Evolutionary conservation across 2,329 filamentous ascomycete genomes (phyloP).

Genomic region (Neofusicoccum parvum): DNA sequence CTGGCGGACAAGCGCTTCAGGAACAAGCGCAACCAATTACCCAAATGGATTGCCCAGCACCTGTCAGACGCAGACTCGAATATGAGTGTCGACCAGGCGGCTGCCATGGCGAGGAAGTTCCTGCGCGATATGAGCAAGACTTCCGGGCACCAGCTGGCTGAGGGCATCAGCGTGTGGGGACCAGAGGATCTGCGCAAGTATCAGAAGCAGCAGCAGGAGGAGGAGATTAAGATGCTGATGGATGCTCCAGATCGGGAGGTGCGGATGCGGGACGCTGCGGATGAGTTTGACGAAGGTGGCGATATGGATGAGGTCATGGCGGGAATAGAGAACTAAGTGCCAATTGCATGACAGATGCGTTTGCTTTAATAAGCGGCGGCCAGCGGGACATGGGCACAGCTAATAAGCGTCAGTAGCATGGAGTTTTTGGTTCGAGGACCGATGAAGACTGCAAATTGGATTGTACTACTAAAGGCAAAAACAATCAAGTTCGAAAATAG

Average conservation of each 20-base stretch:
- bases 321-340: constrained; percentile 28
- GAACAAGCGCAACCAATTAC: constrained; percentile 86
- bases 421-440: neutral
- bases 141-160: constrained; percentile 78
- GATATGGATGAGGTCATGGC: constrained; percentile 42
- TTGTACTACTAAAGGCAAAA: no score
- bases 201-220: constrained; percentile 73
- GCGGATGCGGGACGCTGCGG: constrained; percentile 35
- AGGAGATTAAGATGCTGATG: constrained; percentile 66
- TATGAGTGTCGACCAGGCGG: constrained; percentile 92
- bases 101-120: constrained; percentile 86
- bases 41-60: constrained; percentile 94
- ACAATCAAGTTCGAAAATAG: no score
- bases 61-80: constrained; percentile 84
- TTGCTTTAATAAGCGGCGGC: no score
- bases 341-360: neutral
- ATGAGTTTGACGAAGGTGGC: constrained; percentile 35
- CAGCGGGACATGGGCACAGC: no score
- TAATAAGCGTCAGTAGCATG: neutral
- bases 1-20: constrained; percentile 91
- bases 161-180: constrained; percentile 93
- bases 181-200: constrained; percentile 75
- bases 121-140: constrained; percentile 89
- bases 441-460: no score
- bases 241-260: constrained; percentile 41